phyloP scores from a whole-genome alignment of 2,329 filamentous ascomycete genomes.

The Rutstroemia sydowiana region DNA sequence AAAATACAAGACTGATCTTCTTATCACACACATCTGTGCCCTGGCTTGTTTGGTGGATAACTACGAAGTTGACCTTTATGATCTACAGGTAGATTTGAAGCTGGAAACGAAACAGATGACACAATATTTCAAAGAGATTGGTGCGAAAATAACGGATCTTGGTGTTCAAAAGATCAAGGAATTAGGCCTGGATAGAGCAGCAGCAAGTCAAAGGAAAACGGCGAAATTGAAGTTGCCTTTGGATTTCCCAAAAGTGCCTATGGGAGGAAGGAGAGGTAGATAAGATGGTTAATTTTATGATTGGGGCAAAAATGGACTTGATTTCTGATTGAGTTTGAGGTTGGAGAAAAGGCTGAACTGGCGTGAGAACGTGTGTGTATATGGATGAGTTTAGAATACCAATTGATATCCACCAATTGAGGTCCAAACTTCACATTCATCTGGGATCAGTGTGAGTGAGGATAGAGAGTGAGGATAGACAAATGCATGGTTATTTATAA shows the following conservation, averaged over 20 bases:
- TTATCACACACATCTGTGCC: slow-evolving; percentile 67
- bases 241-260: slow-evolving; percentile 62
- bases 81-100: slow-evolving; percentile 64
- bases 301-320: too few species aligned
- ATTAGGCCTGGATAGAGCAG: slow-evolving; percentile 52
- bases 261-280: slow-evolving; percentile 21
- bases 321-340: too few species aligned
- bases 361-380: too few species aligned
- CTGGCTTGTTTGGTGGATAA: slow-evolving; percentile 66
- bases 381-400: too few species aligned
- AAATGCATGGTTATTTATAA: too few species aligned
- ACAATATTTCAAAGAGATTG: slow-evolving; percentile 70
- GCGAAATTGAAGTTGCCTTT: slow-evolving; percentile 72
- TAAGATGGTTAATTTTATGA: too few species aligned
- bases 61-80: slow-evolving; percentile 63
- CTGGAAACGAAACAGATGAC: slow-evolving; percentile 64
- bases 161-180: slow-evolving; percentile 42
- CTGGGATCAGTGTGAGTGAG: too few species aligned
- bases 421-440: too few species aligned
- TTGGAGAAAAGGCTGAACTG: too few species aligned
- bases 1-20: slow-evolving; percentile 63
- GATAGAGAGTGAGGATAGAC: too few species aligned
- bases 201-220: slow-evolving; percentile 52
- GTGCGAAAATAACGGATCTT: slow-evolving; percentile 49
- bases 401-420: too few species aligned